phyloP scores from a whole-genome alignment of 78 protist species.

The Guillardia theta region DNA sequence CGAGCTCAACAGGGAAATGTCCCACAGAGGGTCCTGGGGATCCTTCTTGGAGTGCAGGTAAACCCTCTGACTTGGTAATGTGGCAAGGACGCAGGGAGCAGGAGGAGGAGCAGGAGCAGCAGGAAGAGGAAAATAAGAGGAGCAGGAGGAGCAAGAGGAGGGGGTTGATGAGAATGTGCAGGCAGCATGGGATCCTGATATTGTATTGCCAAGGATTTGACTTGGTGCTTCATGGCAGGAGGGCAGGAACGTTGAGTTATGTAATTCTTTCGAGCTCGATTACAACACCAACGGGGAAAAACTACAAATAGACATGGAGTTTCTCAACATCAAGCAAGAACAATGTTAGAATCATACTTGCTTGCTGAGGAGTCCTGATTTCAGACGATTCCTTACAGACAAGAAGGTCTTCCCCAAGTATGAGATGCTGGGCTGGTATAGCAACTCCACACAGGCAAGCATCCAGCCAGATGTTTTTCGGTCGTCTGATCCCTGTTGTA shows the following conservation, averaged over 20 bases:
- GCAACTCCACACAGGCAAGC: background rate
- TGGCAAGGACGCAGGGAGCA: background rate
- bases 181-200: background rate
- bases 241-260: background rate
- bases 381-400: background rate
- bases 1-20: background rate
- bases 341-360: background rate
- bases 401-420: background rate
- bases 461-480: background rate
- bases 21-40: background rate
- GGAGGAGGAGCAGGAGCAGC: too few species aligned
- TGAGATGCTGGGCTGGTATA: background rate
- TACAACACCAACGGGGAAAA: background rate
- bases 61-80: background rate
- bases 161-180: background rate
- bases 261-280: background rate
- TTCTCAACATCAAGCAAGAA: background rate
- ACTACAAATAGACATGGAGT: background rate
- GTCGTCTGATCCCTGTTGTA: too few species aligned
- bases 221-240: background rate
- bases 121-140: background rate
- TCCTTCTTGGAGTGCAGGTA: background rate
- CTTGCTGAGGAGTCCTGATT: background rate
- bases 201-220: background rate
- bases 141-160: background rate